These are phyloP conservation scores for Glycine soja DNA, from an alignment of 306 rosid genomes.

Conservation along the genomic window DNA sequence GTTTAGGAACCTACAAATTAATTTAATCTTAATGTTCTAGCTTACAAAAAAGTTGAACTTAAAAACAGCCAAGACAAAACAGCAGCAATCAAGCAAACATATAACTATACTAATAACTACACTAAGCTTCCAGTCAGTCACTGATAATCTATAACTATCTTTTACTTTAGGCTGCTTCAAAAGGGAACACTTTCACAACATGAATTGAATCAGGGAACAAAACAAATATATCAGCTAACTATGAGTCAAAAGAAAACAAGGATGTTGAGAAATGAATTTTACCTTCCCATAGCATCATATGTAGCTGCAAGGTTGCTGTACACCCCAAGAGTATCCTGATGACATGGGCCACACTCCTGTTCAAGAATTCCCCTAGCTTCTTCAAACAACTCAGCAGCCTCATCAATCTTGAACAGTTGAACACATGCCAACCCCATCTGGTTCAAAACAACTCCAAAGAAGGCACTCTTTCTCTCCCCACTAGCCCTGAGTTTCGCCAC, in stretches of 20 bases:
- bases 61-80: neutral
- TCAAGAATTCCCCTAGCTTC: constrained; percentile 96
- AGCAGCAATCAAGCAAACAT: constrained; percentile 36
- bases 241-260: constrained; percentile 2
- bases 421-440: constrained; percentile 99
- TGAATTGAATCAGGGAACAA: constrained; percentile 3
- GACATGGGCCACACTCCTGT: constrained; percentile 94
- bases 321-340: constrained; percentile 97
- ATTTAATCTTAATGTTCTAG: too few relatives aligned
- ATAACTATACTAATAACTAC: constrained; percentile 1
- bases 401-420: constrained; percentile 95
- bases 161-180: neutral
- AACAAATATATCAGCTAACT: neutral
- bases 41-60: too few relatives aligned
- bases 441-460: constrained; percentile 96
- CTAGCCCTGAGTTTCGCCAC: constrained; percentile 84
- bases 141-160: neutral
- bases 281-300: constrained; percentile 99
- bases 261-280: constrained; percentile 36
- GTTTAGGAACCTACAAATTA: too few relatives aligned
- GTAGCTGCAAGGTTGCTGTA: constrained; percentile 99
- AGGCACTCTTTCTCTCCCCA: constrained; percentile 97
- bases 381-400: constrained; percentile 95
- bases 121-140: neutral
- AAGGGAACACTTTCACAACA: constrained; percentile 4